Percentiles rank a stretch among this genome's conserved stretches.
Conservation (phyloP, 2,329 filamentous ascomycete genomes). For the Rutstroemia sydowiana region DNA sequence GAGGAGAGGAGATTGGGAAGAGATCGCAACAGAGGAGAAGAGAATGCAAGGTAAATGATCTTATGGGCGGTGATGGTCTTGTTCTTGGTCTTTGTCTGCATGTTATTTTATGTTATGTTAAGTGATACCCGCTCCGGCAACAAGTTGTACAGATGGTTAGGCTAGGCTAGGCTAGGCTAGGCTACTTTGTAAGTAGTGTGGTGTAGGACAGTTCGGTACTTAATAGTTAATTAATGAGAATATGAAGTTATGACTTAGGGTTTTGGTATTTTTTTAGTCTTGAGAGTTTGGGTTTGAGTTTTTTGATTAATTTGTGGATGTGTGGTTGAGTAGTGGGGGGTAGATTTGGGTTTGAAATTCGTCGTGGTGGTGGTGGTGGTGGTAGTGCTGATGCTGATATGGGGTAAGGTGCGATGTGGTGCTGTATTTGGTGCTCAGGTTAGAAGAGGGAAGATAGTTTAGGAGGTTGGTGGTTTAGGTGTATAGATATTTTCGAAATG, state of each 20-base stretch:
- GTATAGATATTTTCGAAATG: too few species aligned
- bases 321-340: too few species aligned
- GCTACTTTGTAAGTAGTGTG: too few species aligned
- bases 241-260: neutral
- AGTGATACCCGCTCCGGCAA: slow-evolving; percentile 9
- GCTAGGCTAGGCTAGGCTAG: neutral
- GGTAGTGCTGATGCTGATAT: too few species aligned
- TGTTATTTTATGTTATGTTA: neutral
- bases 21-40: neutral
- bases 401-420: too few species aligned
- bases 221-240: slow-evolving; percentile 1
- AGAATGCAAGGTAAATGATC: neutral
- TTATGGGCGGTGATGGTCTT: neutral
- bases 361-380: too few species aligned
- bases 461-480: too few species aligned
- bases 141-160: neutral
- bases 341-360: too few species aligned
- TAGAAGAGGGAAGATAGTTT: too few species aligned
- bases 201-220: neutral
- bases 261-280: neutral
- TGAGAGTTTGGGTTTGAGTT: neutral
- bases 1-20: neutral
- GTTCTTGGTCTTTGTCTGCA: neutral
- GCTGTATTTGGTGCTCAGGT: too few species aligned
- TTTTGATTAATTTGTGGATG: neutral